A percentile compares a stretch with the other conserved stretches of the same genome.
These are phyloP conservation scores for Pestalotiopsis sp. DNA, from an alignment of 2,329 filamentous ascomycete species.

Conservation along the genomic window DNA sequence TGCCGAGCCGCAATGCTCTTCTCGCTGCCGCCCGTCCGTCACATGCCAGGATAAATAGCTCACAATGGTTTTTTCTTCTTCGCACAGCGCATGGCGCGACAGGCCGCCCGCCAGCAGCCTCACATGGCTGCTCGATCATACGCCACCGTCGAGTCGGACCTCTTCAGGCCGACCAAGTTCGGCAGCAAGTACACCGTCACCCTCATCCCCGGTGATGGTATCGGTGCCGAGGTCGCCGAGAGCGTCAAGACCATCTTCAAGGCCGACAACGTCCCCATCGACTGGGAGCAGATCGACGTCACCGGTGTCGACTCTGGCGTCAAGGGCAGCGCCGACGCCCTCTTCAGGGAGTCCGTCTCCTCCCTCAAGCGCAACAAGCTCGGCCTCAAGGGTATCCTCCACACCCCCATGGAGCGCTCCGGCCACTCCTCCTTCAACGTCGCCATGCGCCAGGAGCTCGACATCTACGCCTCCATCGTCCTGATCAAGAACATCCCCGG, in stretches of 20 bases:
- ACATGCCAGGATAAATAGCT: conserved; percentile 24
- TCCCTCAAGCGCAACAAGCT: conserved; percentile 99
- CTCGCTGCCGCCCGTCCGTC: conserved; percentile 10
- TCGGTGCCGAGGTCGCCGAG: conserved; percentile 96
- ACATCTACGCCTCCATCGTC: conserved; percentile 98
- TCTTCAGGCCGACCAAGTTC: conserved; percentile 99
- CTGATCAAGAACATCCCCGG: conserved; percentile 99
- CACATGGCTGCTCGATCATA: conserved; percentile 55
- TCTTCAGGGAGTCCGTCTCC: conserved; percentile 93
- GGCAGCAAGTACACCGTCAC: conserved; percentile 99
- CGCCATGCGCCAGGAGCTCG: conserved; percentile 96
- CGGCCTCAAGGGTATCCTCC: conserved; percentile 96
- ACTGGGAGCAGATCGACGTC: conserved; percentile 98
- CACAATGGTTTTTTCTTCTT: conserved; percentile 21
- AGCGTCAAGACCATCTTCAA: conserved; percentile 99
- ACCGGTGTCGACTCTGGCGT: conserved; percentile 83
- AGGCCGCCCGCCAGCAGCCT: conserved; percentile 48
- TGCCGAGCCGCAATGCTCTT: conserved; percentile 5
- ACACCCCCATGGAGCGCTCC: conserved; percentile 94
- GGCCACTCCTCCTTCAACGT: conserved; percentile 99
- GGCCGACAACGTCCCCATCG: conserved; percentile 96
- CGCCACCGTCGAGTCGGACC: conserved; percentile 87
- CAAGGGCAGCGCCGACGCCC: conserved; percentile 83
- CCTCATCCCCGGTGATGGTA: conserved; percentile 97
- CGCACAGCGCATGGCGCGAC: conserved; percentile 52